Evolutionary conservation across 495 filamentous ascomycete genomes (phyloP).

Genomic region (Umbilicaria muhlenbergii): DNA sequence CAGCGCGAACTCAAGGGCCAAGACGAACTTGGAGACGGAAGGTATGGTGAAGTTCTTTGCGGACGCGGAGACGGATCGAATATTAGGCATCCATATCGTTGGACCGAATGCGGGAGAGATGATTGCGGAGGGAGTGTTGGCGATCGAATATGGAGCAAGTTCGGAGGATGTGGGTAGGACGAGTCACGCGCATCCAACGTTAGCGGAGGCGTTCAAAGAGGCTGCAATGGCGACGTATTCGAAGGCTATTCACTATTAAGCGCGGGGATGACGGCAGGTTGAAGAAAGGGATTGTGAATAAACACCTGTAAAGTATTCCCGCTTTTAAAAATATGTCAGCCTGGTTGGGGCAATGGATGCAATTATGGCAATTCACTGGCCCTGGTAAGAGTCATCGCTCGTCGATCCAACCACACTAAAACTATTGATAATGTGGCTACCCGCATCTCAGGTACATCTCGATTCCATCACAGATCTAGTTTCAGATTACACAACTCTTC

Average conservation of each 20-base stretch:
- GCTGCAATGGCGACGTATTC: conserved; percentile 95
- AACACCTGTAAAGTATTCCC: too few species aligned
- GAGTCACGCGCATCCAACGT: conserved; percentile 91
- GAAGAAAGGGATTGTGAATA: background rate
- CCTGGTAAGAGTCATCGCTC: too few species aligned
- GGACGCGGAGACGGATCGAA: conserved; percentile 90
- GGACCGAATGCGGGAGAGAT: conserved; percentile 95
- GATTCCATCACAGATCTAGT: too few species aligned
- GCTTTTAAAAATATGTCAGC: too few species aligned
- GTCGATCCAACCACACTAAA: too few species aligned
- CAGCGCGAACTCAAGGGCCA: conserved; percentile 90
- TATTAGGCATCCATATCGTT: conserved; percentile 92
- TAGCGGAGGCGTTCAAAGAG: conserved; percentile 98
- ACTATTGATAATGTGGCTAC: too few species aligned
- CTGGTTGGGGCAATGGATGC: too few species aligned
- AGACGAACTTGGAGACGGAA: conserved; percentile 96
- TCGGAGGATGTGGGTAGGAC: conserved; percentile 91
- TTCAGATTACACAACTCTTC: too few species aligned
- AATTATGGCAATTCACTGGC: too few species aligned
- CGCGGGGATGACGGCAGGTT: background rate
- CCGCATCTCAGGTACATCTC: too few species aligned
- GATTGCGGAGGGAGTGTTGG: conserved; percentile 94
- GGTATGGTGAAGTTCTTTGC: conserved; percentile 95
- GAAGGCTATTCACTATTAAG: conserved; percentile 92
- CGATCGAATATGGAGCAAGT: conserved; percentile 90